Percentiles rank a stretch among this genome's conserved stretches.
phyloP scores from a whole-genome alignment of 768 basidiomycete genomes.

The Clitopilus hobsonii region DNA sequence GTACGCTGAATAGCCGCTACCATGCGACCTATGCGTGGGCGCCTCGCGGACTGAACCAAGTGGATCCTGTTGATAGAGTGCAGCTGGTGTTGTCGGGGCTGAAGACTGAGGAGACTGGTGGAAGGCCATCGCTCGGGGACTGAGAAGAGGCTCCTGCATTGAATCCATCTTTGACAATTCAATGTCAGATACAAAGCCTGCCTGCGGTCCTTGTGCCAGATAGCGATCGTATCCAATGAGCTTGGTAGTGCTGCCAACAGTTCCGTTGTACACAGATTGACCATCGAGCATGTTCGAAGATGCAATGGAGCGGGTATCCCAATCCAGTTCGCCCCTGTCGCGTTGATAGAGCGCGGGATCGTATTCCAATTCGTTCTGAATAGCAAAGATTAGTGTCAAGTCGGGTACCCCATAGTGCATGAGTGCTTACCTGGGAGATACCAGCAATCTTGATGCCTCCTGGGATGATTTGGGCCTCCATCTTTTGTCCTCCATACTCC shows the following conservation, averaged over 20 bases:
- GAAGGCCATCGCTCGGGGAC: conserved; percentile 25
- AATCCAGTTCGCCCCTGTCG: conserved; percentile 82
- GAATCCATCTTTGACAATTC: conserved; percentile 57
- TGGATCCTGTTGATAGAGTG: conserved; percentile 31
- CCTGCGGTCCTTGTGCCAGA: conserved; percentile 41
- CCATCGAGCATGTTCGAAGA: conserved; percentile 53
- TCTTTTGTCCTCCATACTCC: conserved; percentile 74
- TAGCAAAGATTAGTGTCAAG: not conserved
- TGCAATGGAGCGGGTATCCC: conserved; percentile 77
- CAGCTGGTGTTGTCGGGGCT: conserved; percentile 34
- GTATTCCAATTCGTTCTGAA: conserved; percentile 69
- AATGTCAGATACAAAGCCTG: conserved; percentile 25
- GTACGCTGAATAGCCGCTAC: conserved; percentile 31
- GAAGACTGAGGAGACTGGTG: conserved; percentile 37
- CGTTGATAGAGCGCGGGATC: conserved; percentile 75
- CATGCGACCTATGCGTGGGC: conserved; percentile 58
- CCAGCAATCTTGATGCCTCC: conserved; percentile 83
- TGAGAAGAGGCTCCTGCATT: conserved; percentile 61
- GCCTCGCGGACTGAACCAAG: conserved; percentile 47
- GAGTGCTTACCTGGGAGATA: conserved; percentile 56
- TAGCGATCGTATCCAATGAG: conserved; percentile 55
- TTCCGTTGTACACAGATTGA: conserved; percentile 25
- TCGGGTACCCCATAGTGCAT: not conserved
- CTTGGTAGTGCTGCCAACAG: conserved; percentile 23
- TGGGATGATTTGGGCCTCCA: conserved; percentile 70